phyloP scores from a whole-genome alignment of 1,284 basidiomycete genomes.

The Pterulicium gracile region DNA sequence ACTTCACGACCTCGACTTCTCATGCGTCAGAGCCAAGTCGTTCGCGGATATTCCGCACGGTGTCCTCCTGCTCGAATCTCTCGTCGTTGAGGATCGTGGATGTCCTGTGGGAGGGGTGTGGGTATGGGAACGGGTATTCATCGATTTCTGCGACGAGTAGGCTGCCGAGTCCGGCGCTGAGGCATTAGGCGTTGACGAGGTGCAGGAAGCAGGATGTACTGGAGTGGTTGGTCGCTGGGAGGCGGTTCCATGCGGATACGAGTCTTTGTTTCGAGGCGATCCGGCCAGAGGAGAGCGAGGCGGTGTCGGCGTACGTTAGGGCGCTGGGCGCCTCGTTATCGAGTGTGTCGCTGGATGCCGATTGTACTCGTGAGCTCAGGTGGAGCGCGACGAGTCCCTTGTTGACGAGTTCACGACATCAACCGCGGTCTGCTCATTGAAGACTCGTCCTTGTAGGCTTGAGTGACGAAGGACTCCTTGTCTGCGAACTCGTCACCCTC shows the following conservation, averaged over 20 bases:
- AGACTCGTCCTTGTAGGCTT: slow-evolving; percentile 96
- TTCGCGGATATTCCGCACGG: neutral
- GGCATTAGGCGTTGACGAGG: neutral
- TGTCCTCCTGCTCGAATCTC: neutral
- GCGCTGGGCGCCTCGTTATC: neutral
- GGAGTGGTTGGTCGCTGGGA: neutral
- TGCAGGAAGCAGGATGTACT: neutral
- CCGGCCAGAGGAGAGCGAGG: neutral
- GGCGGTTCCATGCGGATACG: neutral
- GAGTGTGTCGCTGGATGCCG: neutral
- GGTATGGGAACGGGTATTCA: neutral
- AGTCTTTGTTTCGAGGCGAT: neutral
- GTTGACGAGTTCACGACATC: neutral
- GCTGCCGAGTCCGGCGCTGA: neutral
- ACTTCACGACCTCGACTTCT: neutral
- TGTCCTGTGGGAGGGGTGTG: neutral
- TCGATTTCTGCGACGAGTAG: neutral
- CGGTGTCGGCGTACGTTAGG: neutral
- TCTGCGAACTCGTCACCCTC: slow-evolving; percentile 94
- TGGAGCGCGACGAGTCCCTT: neutral
- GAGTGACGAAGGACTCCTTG: slow-evolving; percentile 95
- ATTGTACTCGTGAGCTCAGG: neutral
- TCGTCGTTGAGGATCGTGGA: neutral
- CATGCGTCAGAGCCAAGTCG: neutral
- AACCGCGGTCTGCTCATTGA: too few species aligned